A percentile compares a stretch with the other conserved stretches of the same genome.
phyloP scores from a whole-genome alignment of 345 rosid genomes.

The Nasturtium officinale region DNA sequence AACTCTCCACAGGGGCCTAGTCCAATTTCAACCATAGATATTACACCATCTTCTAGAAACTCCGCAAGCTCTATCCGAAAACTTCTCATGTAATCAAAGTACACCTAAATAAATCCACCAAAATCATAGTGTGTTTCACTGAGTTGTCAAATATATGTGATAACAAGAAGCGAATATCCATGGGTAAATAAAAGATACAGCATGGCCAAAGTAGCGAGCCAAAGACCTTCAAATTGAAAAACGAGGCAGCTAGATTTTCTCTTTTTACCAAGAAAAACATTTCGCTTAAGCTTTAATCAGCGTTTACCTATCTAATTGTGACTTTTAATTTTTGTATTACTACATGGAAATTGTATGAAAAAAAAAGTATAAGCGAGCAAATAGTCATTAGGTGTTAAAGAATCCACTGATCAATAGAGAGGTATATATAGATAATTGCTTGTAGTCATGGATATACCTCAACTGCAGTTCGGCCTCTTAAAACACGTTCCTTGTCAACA shows the following conservation, averaged over 20 bases:
- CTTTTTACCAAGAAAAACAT: neutral
- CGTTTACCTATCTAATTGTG: neutral
- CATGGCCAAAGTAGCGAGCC: neutral
- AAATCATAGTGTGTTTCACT: neutral
- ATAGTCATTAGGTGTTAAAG: conserved; percentile 12
- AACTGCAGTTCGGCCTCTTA: conserved; percentile 90
- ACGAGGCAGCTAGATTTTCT: neutral
- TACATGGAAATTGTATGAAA: neutral
- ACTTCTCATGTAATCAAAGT: conserved; percentile 97
- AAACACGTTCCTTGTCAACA: conserved; percentile 85
- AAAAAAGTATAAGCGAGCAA: neutral
- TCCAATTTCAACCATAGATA: conserved; percentile 88
- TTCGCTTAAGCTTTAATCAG: neutral
- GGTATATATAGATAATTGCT: neutral
- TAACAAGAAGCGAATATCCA: neutral
- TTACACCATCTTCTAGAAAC: conserved; percentile 64
- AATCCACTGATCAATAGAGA: conserved; percentile 3
- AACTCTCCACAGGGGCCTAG: conserved; percentile 98
- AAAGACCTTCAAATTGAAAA: conserved; percentile 3
- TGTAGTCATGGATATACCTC: conserved; percentile 61
- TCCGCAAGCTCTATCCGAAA: conserved; percentile 86
- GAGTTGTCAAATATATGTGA: conserved; percentile 12
- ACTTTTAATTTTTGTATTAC: conserved; percentile 1
- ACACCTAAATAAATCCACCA: conserved; percentile 62
- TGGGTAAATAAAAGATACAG: conserved; percentile 5